A percentile compares a stretch with the other conserved stretches of the same genome.
phyloP scores from a whole-genome alignment of 2,329 filamentous ascomycete genomes.

The Penicillium psychrosexuale region DNA sequence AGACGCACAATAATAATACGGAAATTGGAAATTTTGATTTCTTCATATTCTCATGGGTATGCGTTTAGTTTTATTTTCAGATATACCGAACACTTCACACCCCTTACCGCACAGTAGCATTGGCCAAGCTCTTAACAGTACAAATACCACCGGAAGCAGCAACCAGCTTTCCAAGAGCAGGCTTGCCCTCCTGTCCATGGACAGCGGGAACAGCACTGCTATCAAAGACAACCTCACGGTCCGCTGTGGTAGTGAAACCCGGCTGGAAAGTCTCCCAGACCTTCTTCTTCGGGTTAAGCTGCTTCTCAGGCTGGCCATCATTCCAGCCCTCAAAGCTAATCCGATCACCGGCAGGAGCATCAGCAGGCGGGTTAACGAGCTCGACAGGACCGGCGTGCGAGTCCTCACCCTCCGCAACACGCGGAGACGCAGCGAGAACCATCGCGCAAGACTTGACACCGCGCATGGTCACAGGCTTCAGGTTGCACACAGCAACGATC shows the following conservation, averaged over 20 bases:
- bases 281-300: constrained; percentile 99
- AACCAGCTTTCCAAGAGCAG: constrained; percentile 60
- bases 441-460: constrained; percentile 79
- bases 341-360: constrained; percentile 75
- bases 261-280: constrained; percentile 96
- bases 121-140: constrained; percentile 75
- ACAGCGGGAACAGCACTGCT: constrained; percentile 72
- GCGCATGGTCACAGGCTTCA: constrained; percentile 99
- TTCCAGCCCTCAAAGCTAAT: constrained; percentile 90
- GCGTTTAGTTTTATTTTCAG: constrained; percentile 17
- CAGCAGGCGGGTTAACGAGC: constrained; percentile 78
- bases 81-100: constrained; percentile 3
- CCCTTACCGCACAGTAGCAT: constrained; percentile 73
- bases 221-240: constrained; percentile 82
- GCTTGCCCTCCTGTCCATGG: constrained; percentile 60
- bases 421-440: constrained; percentile 93
- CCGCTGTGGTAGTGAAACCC: constrained; percentile 85
- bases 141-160: constrained; percentile 77
- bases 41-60: constrained; percentile 24
- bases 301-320: constrained; percentile 83
- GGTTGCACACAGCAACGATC: constrained; percentile 92
- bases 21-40: constrained; percentile 13
- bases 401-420: constrained; percentile 73
- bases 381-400: constrained; percentile 89
- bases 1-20: constrained; percentile 3